A percentile compares a stretch with the other conserved stretches of the same genome.
These are phyloP conservation scores for Silene conica DNA, from an alignment of 148 eudicot genomes.

Conservation along the genomic window DNA sequence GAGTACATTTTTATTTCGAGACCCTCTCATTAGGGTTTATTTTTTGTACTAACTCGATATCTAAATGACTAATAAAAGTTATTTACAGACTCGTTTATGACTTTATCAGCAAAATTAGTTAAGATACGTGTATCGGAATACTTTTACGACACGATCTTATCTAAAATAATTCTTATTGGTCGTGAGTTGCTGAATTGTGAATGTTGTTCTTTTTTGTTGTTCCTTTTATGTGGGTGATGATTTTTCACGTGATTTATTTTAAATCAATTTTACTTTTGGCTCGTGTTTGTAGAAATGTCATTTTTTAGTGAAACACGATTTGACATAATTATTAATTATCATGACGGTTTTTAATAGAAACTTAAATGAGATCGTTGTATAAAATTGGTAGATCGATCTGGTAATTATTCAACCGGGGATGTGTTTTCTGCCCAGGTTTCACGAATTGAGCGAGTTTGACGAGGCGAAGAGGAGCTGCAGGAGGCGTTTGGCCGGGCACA, in stretches of 20 bases:
- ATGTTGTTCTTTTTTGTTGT: neutral
- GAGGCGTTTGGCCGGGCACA: slow-evolving; percentile 39
- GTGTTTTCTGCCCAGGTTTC: slow-evolving; percentile 20
- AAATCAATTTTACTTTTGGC: slow-evolving; percentile 3
- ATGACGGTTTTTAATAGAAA: neutral
- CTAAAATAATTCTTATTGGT: no score
- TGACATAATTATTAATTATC: neutral
- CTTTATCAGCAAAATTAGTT: no score
- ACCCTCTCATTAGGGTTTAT: no score
- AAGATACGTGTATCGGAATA: no score
- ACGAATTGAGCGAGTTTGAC: slow-evolving; percentile 32
- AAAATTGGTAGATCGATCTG: no score
- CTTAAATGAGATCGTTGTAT: neutral
- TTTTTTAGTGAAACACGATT: neutral
- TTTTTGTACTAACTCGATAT: no score
- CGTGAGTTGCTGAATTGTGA: no score
- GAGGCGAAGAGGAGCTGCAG: slow-evolving; percentile 36
- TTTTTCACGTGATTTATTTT: slow-evolving; percentile 10
- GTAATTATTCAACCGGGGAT: neutral
- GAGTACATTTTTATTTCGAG: no score
- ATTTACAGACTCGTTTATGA: no score
- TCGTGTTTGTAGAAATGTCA: neutral
- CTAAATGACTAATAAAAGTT: no score
- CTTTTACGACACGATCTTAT: no score
- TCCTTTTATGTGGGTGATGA: slow-evolving; percentile 5